Evolutionary conservation across 2,329 filamentous ascomycete genomes (phyloP), one percentile per base, ranked within the genome.

Genomic region (Apiospora malaysiana): DNA sequence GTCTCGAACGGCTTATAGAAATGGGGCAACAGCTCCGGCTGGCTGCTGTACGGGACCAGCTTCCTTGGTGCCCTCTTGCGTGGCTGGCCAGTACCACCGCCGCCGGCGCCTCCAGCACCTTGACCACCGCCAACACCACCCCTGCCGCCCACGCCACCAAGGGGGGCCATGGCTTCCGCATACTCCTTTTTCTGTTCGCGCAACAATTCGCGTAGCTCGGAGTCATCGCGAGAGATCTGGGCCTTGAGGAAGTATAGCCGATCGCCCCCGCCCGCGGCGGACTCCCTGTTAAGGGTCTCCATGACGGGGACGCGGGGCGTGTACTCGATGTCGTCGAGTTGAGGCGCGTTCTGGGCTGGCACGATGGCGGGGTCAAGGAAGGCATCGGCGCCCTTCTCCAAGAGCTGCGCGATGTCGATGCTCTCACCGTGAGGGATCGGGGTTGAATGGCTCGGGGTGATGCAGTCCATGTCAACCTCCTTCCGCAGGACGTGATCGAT

Each of bases 401-500:
- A 88, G 0, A 99, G 87, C n/a, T 91, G 82, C 2, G 82, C 79
- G 70, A 99, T 97, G 78, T 97, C 95, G 10, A 99, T 81, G 72
- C 90, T 94, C 82, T 98, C 95, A 46, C 97, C 96, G 1, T 91
- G 92, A 0, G 93, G 87, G 56, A 99, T 98, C 42, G 91, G 86
- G 0, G 88, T 86, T 0, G 88, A 88, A 80, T 99, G 93, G 59
- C 93, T 96, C 0, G 96, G 96, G 0, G 96, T 99, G 59, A 98
- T 83, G 79, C 96, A 99, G 78, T 97, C 93, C 94, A 99, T 97
- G 80, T 99, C 93, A 4, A 99, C 97, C 81, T 99, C 96, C 80
- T 99, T 99, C 68, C 96, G 90, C n/a, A 99, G 86, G 3, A 99
- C 95, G 76, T 94, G 91, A 78, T 99, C 96, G 74, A 99, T 93